These are phyloP conservation scores for Prillingera fragicola DNA, from an alignment of 1,284 basidiomycete species.

Conservation along the genomic window DNA sequence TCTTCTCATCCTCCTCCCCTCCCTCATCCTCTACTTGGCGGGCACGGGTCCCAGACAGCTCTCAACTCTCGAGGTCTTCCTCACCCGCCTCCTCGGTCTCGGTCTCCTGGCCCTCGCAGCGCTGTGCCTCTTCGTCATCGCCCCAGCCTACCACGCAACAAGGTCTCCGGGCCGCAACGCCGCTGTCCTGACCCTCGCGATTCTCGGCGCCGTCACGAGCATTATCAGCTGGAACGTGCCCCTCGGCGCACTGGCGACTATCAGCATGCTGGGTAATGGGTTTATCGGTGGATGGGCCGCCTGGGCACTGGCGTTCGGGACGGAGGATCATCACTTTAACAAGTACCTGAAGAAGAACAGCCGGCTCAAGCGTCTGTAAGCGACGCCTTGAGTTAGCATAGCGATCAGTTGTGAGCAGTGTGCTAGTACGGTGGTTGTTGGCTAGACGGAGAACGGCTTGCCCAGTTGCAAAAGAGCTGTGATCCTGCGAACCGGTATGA, in stretches of 20 bases:
- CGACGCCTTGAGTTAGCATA: no score
- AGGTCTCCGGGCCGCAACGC: conserved; percentile 33
- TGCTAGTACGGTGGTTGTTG: no score
- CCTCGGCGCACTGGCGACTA: conserved; percentile 33
- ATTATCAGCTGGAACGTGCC: conserved; percentile 35
- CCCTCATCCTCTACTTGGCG: conserved; percentile 46
- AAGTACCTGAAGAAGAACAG: conserved; percentile 25
- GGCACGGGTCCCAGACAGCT: conserved; percentile 22
- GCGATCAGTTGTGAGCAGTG: no score
- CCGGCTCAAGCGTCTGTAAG: conserved; percentile 15
- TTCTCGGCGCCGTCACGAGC: conserved; percentile 27
- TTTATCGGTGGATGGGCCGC: conserved; percentile 42
- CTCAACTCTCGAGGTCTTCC: conserved; percentile 39
- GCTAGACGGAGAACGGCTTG: no score
- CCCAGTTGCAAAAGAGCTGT: no score
- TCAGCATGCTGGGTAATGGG: conserved; percentile 36
- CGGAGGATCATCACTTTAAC: conserved; percentile 21
- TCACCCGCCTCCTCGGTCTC: conserved; percentile 34
- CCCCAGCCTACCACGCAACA: conserved; percentile 27
- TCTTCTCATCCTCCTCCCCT: conserved; percentile 44
- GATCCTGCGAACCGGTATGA: no score
- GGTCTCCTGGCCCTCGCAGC: conserved; percentile 36
- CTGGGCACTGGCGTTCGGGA: conserved; percentile 46
- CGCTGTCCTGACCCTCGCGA: conserved; percentile 32
- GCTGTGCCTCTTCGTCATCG: conserved; percentile 35